Percentiles rank a stretch among this genome's conserved stretches.
phyloP scores from a whole-genome alignment of 2,329 filamentous ascomycete genomes.

The Colletotrichum tropicicola region DNA sequence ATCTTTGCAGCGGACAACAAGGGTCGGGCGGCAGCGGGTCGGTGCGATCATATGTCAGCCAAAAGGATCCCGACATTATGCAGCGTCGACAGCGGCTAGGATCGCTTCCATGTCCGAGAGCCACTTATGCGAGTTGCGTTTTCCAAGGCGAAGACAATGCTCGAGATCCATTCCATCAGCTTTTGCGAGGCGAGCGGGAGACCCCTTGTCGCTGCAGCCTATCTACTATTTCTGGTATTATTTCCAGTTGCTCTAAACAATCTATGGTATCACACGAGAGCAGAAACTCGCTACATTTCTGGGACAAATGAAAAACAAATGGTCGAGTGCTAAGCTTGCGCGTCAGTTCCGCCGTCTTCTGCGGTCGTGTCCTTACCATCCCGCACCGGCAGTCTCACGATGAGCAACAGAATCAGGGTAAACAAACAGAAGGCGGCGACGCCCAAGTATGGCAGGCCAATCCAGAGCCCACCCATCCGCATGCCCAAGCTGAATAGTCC shows the following conservation, averaged over 20 bases:
- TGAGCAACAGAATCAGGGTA: slow-evolving; percentile 1
- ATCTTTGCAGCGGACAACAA: not conserved
- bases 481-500: slow-evolving; percentile 40
- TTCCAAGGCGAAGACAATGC: not conserved
- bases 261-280: not conserved
- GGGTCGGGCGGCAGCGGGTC: not conserved
- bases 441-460: slow-evolving; percentile 42
- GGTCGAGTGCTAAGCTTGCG: not conserved
- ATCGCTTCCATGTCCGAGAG: not conserved
- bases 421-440: slow-evolving; percentile 32
- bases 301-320: too few species aligned
- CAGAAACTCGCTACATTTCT: too few species aligned
- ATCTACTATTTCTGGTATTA: not conserved
- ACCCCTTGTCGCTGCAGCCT: too few species aligned
- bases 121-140: not conserved
- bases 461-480: slow-evolving; percentile 38
- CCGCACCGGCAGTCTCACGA: slow-evolving; percentile 15
- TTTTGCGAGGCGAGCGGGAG: too few species aligned
- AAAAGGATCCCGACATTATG: not conserved
- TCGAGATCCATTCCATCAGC: too few species aligned
- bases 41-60: not conserved
- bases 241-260: too few species aligned
- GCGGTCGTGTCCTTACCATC: slow-evolving; percentile 1
- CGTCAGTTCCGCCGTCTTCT: not conserved
- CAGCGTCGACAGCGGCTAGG: not conserved